Conservation (phyloP, 2,329 filamentous ascomycete genomes). For the Botrytis paeoniae region DNA sequence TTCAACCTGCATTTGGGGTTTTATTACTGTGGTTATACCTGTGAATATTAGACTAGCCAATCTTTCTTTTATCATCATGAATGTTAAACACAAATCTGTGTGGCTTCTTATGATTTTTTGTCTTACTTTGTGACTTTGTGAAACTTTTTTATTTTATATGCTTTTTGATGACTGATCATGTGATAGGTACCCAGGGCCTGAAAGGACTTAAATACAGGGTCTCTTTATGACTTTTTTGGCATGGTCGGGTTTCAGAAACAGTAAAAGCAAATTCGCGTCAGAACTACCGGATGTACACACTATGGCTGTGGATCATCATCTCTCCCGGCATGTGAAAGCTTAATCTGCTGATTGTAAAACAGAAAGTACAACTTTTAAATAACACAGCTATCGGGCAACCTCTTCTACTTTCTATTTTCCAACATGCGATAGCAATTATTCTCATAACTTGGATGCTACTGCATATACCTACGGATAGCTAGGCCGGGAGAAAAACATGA, state of each 20-base stretch:
- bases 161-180: neutral
- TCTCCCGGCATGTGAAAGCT: conserved; percentile 7
- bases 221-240: conserved; percentile 3
- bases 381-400: neutral
- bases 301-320: conserved; percentile 9
- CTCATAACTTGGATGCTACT: conserved; percentile 20
- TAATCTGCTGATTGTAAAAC: conserved; percentile 7
- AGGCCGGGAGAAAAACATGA: conserved; percentile 29
- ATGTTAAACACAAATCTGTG: neutral
- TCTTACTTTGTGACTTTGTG: neutral
- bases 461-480: conserved; percentile 14
- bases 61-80: conserved; percentile 6
- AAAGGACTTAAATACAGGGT: neutral
- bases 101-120: neutral
- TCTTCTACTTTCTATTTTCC: neutral
- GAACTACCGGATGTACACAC: conserved; percentile 4
- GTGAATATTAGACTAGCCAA: conserved; percentile 16
- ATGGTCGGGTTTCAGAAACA: conserved; percentile 4
- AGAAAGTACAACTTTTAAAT: conserved; percentile 1
- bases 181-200: neutral
- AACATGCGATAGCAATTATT: conserved; percentile 22
- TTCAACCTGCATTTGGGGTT: conserved; percentile 18
- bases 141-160: neutral
- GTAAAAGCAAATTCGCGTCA: conserved; percentile 5
- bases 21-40: conserved; percentile 13